A percentile compares a stretch with the other conserved stretches of the same genome.
Conservation (phyloP, 2,329 filamentous ascomycete species). For the Nothophoma quercina region DNA sequence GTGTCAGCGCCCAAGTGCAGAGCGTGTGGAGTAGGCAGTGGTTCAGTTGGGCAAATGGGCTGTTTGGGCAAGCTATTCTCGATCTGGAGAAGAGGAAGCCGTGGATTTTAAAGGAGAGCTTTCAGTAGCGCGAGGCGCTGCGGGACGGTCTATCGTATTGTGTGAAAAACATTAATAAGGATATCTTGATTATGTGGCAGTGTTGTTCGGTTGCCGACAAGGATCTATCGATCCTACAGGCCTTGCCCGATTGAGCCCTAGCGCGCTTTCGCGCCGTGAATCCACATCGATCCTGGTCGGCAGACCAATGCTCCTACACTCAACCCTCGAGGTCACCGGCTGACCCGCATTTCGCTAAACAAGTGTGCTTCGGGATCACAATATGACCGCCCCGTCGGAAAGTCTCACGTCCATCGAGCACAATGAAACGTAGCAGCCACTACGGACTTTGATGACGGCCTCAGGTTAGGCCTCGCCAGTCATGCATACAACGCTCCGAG, state of each 20-base stretch:
- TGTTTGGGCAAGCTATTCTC: constrained; percentile 58
- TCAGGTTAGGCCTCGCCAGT: background rate
- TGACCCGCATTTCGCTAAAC: background rate
- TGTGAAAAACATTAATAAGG: too few species aligned
- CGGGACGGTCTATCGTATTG: too few species aligned
- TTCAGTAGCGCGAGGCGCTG: too few species aligned
- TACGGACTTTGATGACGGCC: background rate
- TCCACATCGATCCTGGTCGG: background rate
- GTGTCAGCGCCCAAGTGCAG: constrained; percentile 52
- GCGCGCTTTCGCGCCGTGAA: background rate
- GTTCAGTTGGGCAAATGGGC: constrained; percentile 61
- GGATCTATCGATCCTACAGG: background rate
- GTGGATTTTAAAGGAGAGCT: constrained; percentile 49
- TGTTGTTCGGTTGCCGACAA: background rate
- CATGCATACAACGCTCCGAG: background rate
- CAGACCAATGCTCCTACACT: background rate
- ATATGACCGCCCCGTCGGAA: background rate
- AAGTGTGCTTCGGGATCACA: background rate
- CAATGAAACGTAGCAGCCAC: background rate
- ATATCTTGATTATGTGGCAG: too few species aligned
- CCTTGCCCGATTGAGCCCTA: background rate
- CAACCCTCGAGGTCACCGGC: background rate
- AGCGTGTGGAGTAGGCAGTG: constrained; percentile 58
- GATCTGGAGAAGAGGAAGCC: constrained; percentile 55
- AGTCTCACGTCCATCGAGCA: background rate